A percentile compares a stretch with the other conserved stretches of the same genome.
phyloP scores from a whole-genome alignment of 192 early-diverging fungal species.

The Umbelopsis sp. region DNA sequence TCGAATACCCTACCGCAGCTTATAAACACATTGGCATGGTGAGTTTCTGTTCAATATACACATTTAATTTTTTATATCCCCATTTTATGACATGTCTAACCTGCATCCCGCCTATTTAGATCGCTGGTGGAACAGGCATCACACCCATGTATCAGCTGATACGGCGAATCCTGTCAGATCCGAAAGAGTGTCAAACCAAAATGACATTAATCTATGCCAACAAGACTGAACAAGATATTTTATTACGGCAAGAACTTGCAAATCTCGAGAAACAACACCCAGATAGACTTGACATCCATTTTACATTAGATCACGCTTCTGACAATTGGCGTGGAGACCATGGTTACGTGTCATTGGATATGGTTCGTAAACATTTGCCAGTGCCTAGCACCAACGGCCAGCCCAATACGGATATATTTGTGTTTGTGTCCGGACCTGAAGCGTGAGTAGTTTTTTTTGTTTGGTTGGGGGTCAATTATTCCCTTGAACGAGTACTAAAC shows the following conservation, averaged over 20 bases:
- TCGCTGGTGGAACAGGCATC: slow-evolving; percentile 83
- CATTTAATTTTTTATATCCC: neutral
- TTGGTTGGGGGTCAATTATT: neutral
- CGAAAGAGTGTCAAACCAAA: slow-evolving; percentile 42
- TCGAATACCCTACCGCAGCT: slow-evolving; percentile 41
- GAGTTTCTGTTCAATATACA: slow-evolving; percentile 25
- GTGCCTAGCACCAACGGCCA: slow-evolving; percentile 14
- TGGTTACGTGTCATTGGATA: slow-evolving; percentile 31
- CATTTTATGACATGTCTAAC: neutral
- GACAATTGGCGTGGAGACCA: slow-evolving; percentile 34
- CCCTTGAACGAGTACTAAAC: neutral
- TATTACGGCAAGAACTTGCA: slow-evolving; percentile 58
- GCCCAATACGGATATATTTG: slow-evolving; percentile 29
- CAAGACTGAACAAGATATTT: slow-evolving; percentile 49
- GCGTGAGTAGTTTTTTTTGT: slow-evolving; percentile 8
- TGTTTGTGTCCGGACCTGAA: slow-evolving; percentile 70
- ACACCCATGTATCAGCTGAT: slow-evolving; percentile 72
- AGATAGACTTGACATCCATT: slow-evolving; percentile 48
- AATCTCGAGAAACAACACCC: slow-evolving; percentile 44
- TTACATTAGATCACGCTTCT: slow-evolving; percentile 46
- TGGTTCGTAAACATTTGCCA: slow-evolving; percentile 41
- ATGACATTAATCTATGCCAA: slow-evolving; percentile 54
- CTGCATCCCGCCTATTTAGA: slow-evolving; percentile 32
- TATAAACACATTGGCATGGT: slow-evolving; percentile 59
- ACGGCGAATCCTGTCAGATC: slow-evolving; percentile 45